A percentile compares a stretch with the other conserved stretches of the same genome.
These are phyloP conservation scores for Phylloporus arenicola DNA, from an alignment of 768 basidiomycete genomes.

Conservation along the genomic window DNA sequence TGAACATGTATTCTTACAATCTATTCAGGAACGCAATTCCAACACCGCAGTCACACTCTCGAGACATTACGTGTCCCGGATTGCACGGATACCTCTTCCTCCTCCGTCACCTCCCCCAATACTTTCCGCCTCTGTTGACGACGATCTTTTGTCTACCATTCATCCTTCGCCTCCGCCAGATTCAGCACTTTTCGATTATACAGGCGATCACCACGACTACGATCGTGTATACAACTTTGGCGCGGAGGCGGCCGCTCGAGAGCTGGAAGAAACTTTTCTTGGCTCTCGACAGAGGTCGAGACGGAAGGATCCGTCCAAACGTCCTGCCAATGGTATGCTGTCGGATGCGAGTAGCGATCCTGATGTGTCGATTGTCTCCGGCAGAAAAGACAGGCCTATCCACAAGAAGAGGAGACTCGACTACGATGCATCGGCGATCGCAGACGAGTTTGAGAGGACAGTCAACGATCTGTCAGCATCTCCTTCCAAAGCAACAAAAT, in stretches of 20 bases:
- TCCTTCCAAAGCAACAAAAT: slow-evolving; percentile 30
- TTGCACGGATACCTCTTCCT: slow-evolving; percentile 41
- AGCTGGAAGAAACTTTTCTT: slow-evolving; percentile 52
- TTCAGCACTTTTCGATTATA: slow-evolving; percentile 28
- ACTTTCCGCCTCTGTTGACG: slow-evolving; percentile 28
- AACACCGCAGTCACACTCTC: slow-evolving; percentile 44
- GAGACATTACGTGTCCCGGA: slow-evolving; percentile 36
- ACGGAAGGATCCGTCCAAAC: slow-evolving; percentile 45
- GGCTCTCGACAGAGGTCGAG: slow-evolving; percentile 35
- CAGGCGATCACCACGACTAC: slow-evolving; percentile 22
- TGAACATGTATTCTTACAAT: background rate
- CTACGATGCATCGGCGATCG: slow-evolving; percentile 31
- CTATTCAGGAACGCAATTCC: slow-evolving; percentile 63
- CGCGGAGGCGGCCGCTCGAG: slow-evolving; percentile 54
- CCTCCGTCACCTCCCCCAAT: slow-evolving; percentile 35
- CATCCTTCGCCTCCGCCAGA: slow-evolving; percentile 34
- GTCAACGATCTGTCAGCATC: slow-evolving; percentile 36
- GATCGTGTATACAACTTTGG: slow-evolving; percentile 21
- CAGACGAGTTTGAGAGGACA: slow-evolving; percentile 48
- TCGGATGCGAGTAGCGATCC: slow-evolving; percentile 59
- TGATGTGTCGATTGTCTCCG: slow-evolving; percentile 36
- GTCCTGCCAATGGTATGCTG: slow-evolving; percentile 40
- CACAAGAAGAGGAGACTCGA: slow-evolving; percentile 64
- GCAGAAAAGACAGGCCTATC: slow-evolving; percentile 39
- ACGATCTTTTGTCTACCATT: slow-evolving; percentile 33